Conservation (phyloP, 2,329 filamentous ascomycete species). For the Botryotinia convoluta region DNA sequence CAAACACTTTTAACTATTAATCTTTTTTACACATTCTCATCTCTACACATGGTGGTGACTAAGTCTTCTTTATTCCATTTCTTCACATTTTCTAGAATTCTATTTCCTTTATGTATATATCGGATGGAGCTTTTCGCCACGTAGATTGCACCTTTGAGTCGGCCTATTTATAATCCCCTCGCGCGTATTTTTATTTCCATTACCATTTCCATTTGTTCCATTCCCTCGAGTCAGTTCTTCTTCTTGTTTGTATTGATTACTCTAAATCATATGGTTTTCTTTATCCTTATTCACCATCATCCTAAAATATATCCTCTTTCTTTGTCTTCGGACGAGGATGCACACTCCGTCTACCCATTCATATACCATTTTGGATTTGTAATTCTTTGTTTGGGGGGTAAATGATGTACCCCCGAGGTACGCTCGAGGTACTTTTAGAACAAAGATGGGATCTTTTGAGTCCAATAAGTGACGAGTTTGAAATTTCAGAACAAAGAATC, state of each 20-base stretch:
- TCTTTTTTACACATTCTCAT: neutral
- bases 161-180: neutral
- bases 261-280: neutral
- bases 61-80: conserved; percentile 3
- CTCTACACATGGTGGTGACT: neutral
- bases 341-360: neutral
- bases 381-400: neutral
- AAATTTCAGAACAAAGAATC: neutral
- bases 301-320: neutral
- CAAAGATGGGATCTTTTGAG: neutral
- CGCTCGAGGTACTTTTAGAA: neutral
- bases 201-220: neutral
- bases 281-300: neutral
- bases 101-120: neutral
- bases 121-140: neutral
- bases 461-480: neutral
- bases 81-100: neutral
- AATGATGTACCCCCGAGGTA: neutral
- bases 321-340: neutral
- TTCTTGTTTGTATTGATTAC: neutral
- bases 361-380: neutral
- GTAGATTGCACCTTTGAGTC: neutral
- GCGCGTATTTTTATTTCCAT: neutral
- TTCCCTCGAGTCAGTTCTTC: neutral
- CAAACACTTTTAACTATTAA: neutral